Percentiles rank a stretch among this genome's conserved stretches.
These are phyloP conservation scores for Colletotrichum orbiculare DNA, from an alignment of 2,329 filamentous ascomycete species.

Conservation along the genomic window DNA sequence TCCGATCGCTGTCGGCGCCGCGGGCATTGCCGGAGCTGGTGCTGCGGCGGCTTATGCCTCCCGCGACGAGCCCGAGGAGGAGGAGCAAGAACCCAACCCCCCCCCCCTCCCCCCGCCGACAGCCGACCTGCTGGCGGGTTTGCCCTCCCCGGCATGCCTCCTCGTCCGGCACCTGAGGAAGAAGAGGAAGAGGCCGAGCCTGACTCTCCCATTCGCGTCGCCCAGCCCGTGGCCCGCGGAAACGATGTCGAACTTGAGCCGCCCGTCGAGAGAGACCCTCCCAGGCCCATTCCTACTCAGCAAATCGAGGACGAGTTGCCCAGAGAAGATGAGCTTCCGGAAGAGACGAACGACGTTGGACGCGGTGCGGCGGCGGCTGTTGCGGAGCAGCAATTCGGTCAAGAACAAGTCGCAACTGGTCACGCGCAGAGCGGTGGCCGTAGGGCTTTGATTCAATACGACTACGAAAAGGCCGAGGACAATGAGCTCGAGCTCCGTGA, in stretches of 20 bases:
- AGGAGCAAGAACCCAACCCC: slow-evolving; percentile 59
- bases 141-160: slow-evolving; percentile 81
- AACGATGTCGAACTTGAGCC: slow-evolving; percentile 65
- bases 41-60: slow-evolving; percentile 47
- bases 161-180: slow-evolving; percentile 65
- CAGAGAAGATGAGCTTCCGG: slow-evolving; percentile 71
- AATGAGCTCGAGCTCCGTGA: slow-evolving; percentile 94
- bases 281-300: slow-evolving; percentile 70
- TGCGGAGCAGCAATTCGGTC: slow-evolving; percentile 57
- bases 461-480: slow-evolving; percentile 97
- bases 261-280: slow-evolving; percentile 58
- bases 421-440: slow-evolving; percentile 62
- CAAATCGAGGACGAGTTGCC: slow-evolving; percentile 72
- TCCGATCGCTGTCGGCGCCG: slow-evolving; percentile 69
- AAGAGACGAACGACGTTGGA: slow-evolving; percentile 66
- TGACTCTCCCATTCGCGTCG: slow-evolving; percentile 85
- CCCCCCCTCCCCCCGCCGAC: slow-evolving; percentile 64
- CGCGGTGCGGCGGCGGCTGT: slow-evolving; percentile 70
- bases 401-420: slow-evolving; percentile 49
- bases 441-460: slow-evolving; percentile 86
- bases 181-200: slow-evolving; percentile 65
- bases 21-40: slow-evolving; percentile 55
- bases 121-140: slow-evolving; percentile 76
- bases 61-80: slow-evolving; percentile 40
- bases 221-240: slow-evolving; percentile 82